Evolutionary conservation across 1,284 basidiomycete species (phyloP), one percentile per base, ranked within the genome.

Genomic region (Heterobasidion annosum): DNA sequence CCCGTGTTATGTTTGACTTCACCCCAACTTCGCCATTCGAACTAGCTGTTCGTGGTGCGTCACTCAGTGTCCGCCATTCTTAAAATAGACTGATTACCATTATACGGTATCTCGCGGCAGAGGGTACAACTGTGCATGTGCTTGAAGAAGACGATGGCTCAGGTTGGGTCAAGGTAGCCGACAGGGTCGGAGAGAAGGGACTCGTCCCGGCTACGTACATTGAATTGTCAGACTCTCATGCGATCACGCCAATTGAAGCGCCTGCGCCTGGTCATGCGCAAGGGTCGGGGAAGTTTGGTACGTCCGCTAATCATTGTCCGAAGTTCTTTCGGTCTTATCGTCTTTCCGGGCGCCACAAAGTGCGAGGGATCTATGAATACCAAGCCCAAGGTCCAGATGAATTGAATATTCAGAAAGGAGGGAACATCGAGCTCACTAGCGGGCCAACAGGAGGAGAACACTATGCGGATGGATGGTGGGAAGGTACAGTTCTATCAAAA

Each of bases 181-280:
- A 85, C 62, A 61, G 66, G 37, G 67, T 70, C 25, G 82, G 83
- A 48, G 75, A 74, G 49, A 78, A 79, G 60, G 89, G 89, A 1
- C 77, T 92, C 37, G 83, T 92, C 15, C 91, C 91, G 15, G 87
- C 85, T 10, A 82, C 85, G 9, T 92, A 92, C 71, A 66, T 92
- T 42, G 75, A 82, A 61, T 59, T 68, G 33, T 62, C 66, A 33
- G 70, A 67, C 19, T 63, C 61, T 52, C 51, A 55, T 5, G 57
- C 58, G 54, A 57, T 58, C 55, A 48, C 56, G 48, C 54, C 53
- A 40, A 44, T 50, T 32, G 52, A 50, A 40, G 48, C 55, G 53
- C 53, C 56, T 32, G 34, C 50, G 37, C 51, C 55, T 12, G 50
- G 52, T 15, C 48, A 56, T 18, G 59, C 62, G 47, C 67, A 66